phyloP scores from a whole-genome alignment of 306 rosid species.

The Vigna radiata region DNA sequence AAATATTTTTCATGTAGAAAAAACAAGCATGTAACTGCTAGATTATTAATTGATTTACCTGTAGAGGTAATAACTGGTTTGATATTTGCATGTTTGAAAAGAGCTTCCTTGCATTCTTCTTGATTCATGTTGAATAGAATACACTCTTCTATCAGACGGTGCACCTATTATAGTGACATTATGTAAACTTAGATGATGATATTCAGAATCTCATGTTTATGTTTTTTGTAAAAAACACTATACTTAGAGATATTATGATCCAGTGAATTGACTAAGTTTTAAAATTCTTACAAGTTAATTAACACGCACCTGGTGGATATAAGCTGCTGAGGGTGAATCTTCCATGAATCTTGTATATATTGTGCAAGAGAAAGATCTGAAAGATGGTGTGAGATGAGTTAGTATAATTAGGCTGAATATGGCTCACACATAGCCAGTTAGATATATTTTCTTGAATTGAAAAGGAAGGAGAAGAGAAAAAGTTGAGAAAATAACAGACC shows the following conservation, averaged over 20 bases:
- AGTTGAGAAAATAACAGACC: background rate
- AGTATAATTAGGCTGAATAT: background rate
- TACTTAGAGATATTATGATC: background rate
- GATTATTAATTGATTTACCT: constrained; percentile 48
- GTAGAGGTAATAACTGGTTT: constrained; percentile 83
- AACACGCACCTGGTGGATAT: constrained; percentile 74
- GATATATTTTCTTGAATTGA: constrained; percentile 9
- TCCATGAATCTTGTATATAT: constrained; percentile 48
- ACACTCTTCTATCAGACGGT: constrained; percentile 90
- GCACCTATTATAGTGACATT: constrained; percentile 58
- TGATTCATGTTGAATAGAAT: constrained; percentile 84
- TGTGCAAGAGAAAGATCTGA: background rate
- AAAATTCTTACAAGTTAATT: background rate
- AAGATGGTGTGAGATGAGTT: constrained; percentile 15
- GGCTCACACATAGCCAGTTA: background rate
- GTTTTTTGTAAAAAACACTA: background rate
- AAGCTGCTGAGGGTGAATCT: constrained; percentile 66
- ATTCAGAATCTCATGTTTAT: background rate
- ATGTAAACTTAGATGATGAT: background rate
- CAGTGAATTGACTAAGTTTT: background rate
- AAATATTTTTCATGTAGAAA: too few relatives aligned
- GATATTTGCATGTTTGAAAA: constrained; percentile 87
- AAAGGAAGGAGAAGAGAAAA: constrained; percentile 8
- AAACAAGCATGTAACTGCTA: too few relatives aligned
- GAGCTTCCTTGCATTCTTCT: constrained; percentile 98